A percentile compares a stretch with the other conserved stretches of the same genome.
Evolutionary conservation across 108 stramenopile genomes (phyloP).

Genomic region (Skeletonema menzelii): DNA sequence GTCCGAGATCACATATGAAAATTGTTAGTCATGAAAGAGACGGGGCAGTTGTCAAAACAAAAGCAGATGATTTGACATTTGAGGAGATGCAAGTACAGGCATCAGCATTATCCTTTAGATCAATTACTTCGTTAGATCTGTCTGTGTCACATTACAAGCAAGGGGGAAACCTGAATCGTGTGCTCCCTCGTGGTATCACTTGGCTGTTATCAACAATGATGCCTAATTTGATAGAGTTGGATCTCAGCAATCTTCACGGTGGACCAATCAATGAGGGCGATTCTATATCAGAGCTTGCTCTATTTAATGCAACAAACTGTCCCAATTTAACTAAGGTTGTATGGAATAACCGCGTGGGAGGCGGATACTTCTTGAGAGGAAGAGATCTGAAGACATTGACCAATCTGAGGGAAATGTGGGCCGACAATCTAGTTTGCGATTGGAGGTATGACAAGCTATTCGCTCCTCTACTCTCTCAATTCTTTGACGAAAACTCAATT

Average conservation of each 20-base stretch:
- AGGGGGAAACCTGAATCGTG: conserved; percentile 8
- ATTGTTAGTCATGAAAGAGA: conserved; percentile 20
- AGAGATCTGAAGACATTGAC: conserved; percentile 35
- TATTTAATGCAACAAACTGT: conserved; percentile 22
- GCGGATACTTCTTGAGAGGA: conserved; percentile 26
- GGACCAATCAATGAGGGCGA: conserved; percentile 23
- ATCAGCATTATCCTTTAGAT: neutral
- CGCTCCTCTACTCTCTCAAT: conserved; percentile 15
- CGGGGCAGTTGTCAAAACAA: neutral
- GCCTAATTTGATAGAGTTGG: conserved; percentile 16
- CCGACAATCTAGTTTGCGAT: conserved; percentile 12
- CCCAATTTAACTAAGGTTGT: conserved; percentile 32
- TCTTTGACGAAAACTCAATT: conserved; percentile 22
- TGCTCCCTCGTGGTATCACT: conserved; percentile 9
- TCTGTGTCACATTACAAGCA: neutral
- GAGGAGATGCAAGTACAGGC: conserved; percentile 17
- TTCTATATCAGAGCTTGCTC: conserved; percentile 9
- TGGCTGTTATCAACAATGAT: conserved; percentile 9
- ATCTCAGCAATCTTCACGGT: conserved; percentile 22
- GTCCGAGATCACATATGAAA: conserved; percentile 16
- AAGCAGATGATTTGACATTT: conserved; percentile 15
- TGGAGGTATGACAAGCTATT: conserved; percentile 16
- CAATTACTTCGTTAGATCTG: conserved; percentile 17
- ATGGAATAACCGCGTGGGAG: conserved; percentile 39
- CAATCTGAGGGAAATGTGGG: conserved; percentile 45